phyloP scores from a whole-genome alignment of 148 eudicot genomes.

The Cornus suecica region DNA sequence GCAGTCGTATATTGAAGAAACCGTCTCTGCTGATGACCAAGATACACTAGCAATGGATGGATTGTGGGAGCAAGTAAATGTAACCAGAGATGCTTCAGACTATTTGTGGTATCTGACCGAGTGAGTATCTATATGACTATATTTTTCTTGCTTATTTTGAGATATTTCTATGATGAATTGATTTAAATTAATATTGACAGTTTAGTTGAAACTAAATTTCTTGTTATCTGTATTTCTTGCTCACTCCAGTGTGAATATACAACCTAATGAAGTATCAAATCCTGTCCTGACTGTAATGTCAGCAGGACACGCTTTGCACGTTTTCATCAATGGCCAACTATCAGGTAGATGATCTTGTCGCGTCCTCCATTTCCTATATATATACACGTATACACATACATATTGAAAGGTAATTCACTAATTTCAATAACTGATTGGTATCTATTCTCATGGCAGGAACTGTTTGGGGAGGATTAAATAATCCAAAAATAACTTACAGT shows the following conservation, averaged over 20 bases:
- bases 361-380: too few relatives aligned
- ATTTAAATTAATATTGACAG: background rate
- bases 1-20: slow-evolving; percentile 72
- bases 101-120: slow-evolving; percentile 90
- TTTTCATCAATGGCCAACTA: slow-evolving; percentile 65
- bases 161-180: background rate
- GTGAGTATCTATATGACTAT: slow-evolving; percentile 36
- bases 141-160: background rate
- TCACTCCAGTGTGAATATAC: slow-evolving; percentile 49
- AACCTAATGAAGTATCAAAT: slow-evolving; percentile 38
- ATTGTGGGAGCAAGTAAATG: slow-evolving; percentile 66
- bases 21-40: slow-evolving; percentile 55
- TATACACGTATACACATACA: too few relatives aligned
- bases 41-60: slow-evolving; percentile 42
- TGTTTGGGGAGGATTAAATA: slow-evolving; percentile 57
- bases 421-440: background rate
- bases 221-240: background rate
- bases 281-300: slow-evolving; percentile 73
- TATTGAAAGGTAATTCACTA: too few relatives aligned
- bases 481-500: slow-evolving; percentile 63
- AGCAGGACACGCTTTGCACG: slow-evolving; percentile 76
- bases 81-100: slow-evolving; percentile 79
- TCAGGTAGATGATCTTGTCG: slow-evolving; percentile 45
- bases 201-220: background rate
- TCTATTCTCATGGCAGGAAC: slow-evolving; percentile 38